Percentiles rank a stretch among this genome's conserved stretches.
Evolutionary conservation across 202 grass and related monocot genomes (phyloP).

Genomic region (Tripidium arundinaceum): DNA sequence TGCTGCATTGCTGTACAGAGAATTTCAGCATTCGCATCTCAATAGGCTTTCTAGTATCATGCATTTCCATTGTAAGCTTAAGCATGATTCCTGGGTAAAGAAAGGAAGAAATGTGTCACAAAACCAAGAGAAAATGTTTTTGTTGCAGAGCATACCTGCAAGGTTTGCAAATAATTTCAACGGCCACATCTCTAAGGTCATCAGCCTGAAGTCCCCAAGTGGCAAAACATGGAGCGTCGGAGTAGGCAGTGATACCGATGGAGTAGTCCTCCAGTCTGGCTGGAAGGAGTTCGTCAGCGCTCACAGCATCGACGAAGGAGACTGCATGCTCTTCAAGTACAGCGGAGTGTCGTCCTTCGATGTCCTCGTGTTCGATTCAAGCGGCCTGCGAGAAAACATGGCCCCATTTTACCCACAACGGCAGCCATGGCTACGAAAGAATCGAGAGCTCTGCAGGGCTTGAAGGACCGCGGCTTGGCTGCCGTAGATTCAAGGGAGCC

Average conservation of each 20-base stretch:
- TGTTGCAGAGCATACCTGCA: slow-evolving; percentile 42
- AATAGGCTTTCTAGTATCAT: background rate
- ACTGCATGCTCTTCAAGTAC: slow-evolving; percentile 54
- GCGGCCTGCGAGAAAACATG: slow-evolving; percentile 32
- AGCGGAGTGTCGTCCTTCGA: slow-evolving; percentile 45
- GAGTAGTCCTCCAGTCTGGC: slow-evolving; percentile 32
- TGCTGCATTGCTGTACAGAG: too few species aligned
- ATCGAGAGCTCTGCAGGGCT: background rate
- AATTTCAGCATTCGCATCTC: background rate
- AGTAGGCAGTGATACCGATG: slow-evolving; percentile 1
- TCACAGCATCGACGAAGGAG: slow-evolving; percentile 32
- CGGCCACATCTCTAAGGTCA: slow-evolving; percentile 28
- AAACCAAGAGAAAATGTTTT: background rate
- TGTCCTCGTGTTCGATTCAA: slow-evolving; percentile 47
- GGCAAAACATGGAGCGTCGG: slow-evolving; percentile 39
- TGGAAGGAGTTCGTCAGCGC: slow-evolving; percentile 55
- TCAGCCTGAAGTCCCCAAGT: slow-evolving; percentile 34
- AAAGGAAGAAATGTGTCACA: background rate
- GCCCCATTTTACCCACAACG: background rate
- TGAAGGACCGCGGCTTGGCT: background rate
- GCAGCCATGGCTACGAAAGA: background rate
- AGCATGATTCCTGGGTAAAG: background rate
- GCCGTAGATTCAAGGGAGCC: background rate
- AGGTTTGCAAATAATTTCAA: slow-evolving; percentile 55
- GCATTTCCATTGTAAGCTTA: background rate